A percentile compares a stretch with the other conserved stretches of the same genome.
phyloP scores from a whole-genome alignment of 2,329 filamentous ascomycete species.

The Aspergillus texensis region DNA sequence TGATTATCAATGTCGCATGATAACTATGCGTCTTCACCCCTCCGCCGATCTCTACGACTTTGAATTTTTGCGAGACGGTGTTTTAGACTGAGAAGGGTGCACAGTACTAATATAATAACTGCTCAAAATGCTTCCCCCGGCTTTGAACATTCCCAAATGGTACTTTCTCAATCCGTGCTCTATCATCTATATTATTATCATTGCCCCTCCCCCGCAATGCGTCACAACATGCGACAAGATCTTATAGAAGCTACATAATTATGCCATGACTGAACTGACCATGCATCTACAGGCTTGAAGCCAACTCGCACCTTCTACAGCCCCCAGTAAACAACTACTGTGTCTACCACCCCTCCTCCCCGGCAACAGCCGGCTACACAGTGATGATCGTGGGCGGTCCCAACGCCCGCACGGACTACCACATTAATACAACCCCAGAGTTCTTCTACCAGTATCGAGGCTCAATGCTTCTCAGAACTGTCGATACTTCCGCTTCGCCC shows the following conservation, averaged over 20 bases:
- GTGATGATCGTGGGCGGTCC: constrained; percentile 92
- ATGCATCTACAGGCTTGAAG: constrained; percentile 68
- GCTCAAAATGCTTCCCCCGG: constrained; percentile 38
- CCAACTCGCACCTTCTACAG: constrained; percentile 89
- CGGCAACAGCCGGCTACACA: constrained; percentile 89
- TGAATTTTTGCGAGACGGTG: background rate
- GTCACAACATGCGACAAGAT: constrained; percentile 1
- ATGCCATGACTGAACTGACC: constrained; percentile 2
- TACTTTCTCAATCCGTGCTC: constrained; percentile 20
- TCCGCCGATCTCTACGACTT: background rate
- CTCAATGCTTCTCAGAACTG: constrained; percentile 89
- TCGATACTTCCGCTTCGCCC: constrained; percentile 63
- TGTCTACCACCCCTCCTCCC: constrained; percentile 70
- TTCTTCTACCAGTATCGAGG: constrained; percentile 98
- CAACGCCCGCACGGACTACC: constrained; percentile 95
- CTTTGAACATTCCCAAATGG: constrained; percentile 52
- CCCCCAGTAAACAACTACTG: constrained; percentile 98
- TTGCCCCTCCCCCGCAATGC: constrained; percentile 23
- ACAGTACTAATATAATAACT: background rate
- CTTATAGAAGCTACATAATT: background rate
- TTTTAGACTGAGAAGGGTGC: background rate
- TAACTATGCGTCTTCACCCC: constrained; percentile 1
- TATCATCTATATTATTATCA: background rate
- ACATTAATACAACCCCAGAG: constrained; percentile 94
- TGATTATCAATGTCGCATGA: constrained; percentile 6